A percentile compares a stretch with the other conserved stretches of the same genome.
Evolutionary conservation across 2,329 filamentous ascomycete genomes (phyloP).

Genomic region (Xylariaceae sp.): DNA sequence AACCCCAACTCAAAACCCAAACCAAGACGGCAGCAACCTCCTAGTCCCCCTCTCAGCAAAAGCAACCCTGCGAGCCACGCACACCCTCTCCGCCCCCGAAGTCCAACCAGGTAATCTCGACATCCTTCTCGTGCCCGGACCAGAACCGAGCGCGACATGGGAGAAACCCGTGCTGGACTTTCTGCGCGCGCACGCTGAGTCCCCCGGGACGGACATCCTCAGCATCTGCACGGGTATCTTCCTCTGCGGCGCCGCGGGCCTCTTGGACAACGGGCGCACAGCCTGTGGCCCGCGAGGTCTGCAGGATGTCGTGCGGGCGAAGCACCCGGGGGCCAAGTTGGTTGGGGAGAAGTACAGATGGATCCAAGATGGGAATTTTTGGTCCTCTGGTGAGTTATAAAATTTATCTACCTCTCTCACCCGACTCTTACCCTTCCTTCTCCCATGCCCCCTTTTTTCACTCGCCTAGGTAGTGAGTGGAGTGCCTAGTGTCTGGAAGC

Average conservation of each 20-base stretch:
- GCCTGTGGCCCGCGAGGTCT: conserved; percentile 10
- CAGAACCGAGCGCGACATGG: conserved; percentile 4
- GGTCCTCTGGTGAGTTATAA: conserved; percentile 13
- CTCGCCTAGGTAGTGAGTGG: background rate
- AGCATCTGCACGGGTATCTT: conserved; percentile 13
- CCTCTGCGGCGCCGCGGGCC: conserved; percentile 11
- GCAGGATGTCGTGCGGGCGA: conserved; percentile 6
- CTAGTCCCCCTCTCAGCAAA: conserved; percentile 7
- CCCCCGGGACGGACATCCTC: conserved; percentile 7
- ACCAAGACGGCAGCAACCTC: background rate
- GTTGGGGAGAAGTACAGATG: conserved; percentile 14
- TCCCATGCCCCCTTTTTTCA: background rate
- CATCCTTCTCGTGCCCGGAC: conserved; percentile 12
- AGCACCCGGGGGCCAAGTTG: conserved; percentile 8
- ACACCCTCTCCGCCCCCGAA: conserved; percentile 7
- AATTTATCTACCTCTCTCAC: no score
- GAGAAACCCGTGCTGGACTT: conserved; percentile 9
- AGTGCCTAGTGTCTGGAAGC: no score
- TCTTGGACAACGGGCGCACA: conserved; percentile 6
- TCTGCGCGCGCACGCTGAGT: conserved; percentile 6
- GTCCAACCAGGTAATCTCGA: conserved; percentile 11
- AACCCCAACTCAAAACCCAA: background rate
- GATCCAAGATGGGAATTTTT: conserved; percentile 13
- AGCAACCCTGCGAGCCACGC: conserved; percentile 7
- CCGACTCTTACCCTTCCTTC: no score